Evolutionary conservation across 2,329 filamentous ascomycete genomes (phyloP).

Genomic region (Scleromitrula shiraiana): DNA sequence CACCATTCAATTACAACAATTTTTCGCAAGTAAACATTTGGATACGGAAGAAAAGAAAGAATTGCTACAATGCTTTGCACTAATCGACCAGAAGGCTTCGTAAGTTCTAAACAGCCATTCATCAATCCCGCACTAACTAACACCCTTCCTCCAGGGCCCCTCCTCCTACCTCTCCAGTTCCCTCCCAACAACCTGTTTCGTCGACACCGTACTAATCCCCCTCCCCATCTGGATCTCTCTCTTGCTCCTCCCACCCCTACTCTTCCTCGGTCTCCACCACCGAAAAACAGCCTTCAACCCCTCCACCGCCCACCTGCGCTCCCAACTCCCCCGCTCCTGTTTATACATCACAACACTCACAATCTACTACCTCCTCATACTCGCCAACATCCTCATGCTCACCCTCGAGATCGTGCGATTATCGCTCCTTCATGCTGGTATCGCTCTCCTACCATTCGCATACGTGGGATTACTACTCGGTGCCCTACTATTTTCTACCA

Average conservation of each 20-base stretch:
- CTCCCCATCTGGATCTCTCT: constrained; percentile 30
- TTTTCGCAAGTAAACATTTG: too few relatives aligned
- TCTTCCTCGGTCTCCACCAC: constrained; percentile 16
- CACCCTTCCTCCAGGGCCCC: constrained; percentile 24
- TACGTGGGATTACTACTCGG: constrained; percentile 28
- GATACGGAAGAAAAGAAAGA: too few relatives aligned
- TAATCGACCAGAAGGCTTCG: constrained; percentile 30
- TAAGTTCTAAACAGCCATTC: too few relatives aligned
- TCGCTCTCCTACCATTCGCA: constrained; percentile 30
- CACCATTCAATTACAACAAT: too few relatives aligned
- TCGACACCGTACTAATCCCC: constrained; percentile 31
- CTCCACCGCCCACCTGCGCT: constrained; percentile 18
- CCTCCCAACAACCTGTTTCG: constrained; percentile 32
- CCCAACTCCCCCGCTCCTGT: constrained; percentile 8
- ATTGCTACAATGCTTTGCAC: too few relatives aligned
- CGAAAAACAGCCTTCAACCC: constrained; percentile 18
- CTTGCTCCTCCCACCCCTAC: constrained; percentile 21
- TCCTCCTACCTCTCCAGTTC: constrained; percentile 28
- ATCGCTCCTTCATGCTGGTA: constrained; percentile 25
- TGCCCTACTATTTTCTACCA: constrained; percentile 19
- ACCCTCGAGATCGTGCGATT: constrained; percentile 31
- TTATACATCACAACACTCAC: constrained; percentile 12
- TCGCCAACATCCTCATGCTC: constrained; percentile 28
- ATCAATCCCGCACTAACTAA: not conserved
- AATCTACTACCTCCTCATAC: constrained; percentile 28